These are phyloP conservation scores for Phytophthora podocarpi DNA, from an alignment of 352 stramenopile genomes.

Conservation along the genomic window DNA sequence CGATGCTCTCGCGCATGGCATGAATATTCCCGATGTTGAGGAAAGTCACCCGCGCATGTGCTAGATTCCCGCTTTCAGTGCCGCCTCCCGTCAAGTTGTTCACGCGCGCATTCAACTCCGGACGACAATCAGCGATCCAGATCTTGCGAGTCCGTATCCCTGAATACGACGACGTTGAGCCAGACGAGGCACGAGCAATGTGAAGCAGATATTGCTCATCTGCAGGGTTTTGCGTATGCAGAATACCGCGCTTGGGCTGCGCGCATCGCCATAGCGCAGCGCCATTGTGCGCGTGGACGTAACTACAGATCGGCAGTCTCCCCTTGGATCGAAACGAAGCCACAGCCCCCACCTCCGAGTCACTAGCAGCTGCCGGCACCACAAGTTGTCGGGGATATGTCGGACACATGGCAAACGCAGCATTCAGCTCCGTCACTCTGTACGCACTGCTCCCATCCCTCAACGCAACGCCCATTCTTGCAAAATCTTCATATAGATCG, in stretches of 20 bases:
- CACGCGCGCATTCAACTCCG: conserved; percentile 88
- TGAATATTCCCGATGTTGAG: conserved; percentile 95
- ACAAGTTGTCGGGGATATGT: conserved; percentile 84
- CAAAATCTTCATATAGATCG: conserved; percentile 70
- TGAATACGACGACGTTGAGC: conserved; percentile 14
- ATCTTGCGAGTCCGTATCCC: conserved; percentile 49
- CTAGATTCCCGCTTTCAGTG: conserved; percentile 82
- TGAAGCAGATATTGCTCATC: conserved; percentile 81
- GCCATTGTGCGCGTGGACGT: conserved; percentile 67
- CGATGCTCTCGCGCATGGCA: conserved; percentile 89
- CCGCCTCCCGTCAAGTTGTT: conserved; percentile 92
- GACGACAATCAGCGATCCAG: conserved; percentile 91
- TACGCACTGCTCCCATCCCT: conserved; percentile 34
- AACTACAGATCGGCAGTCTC: conserved; percentile 84
- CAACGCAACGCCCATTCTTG: conserved; percentile 72
- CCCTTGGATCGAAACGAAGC: conserved; percentile 85
- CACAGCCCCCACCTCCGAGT: conserved; percentile 67
- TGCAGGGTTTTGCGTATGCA: conserved; percentile 69
- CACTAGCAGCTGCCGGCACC: conserved; percentile 65
- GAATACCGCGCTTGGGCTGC: conserved; percentile 86
- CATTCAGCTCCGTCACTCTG: conserved; percentile 71
- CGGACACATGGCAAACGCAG: conserved; percentile 69
- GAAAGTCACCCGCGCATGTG: conserved; percentile 81
- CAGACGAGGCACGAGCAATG: conserved; percentile 44
- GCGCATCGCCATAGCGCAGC: conserved; percentile 86